Evolutionary conservation across 306 rosid species (phyloP).

Genomic region (Sophora flavescens): DNA sequence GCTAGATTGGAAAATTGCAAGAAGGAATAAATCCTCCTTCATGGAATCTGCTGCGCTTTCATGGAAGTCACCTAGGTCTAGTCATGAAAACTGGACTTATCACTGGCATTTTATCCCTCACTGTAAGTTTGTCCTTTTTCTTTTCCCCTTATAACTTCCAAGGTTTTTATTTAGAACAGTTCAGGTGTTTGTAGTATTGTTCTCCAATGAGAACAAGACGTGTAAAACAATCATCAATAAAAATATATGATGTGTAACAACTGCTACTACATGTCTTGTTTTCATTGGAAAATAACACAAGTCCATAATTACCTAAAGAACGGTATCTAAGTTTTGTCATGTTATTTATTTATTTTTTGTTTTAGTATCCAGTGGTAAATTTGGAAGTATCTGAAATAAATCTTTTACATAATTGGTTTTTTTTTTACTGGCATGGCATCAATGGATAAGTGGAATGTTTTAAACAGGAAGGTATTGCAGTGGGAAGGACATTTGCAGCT

Average conservation of each 20-base stretch:
- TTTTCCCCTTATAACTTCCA: not conserved
- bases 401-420: not conserved
- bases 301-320: no score
- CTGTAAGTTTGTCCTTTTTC: slow-evolving; percentile 57
- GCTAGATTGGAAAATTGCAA: slow-evolving; percentile 84
- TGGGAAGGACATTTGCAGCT: slow-evolving; percentile 95
- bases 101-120: slow-evolving; percentile 95
- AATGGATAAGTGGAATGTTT: not conserved
- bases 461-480: slow-evolving; percentile 96
- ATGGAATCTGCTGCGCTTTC: slow-evolving; percentile 74
- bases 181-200: no score
- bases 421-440: not conserved
- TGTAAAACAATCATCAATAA: no score
- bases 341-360: no score
- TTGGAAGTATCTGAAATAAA: not conserved
- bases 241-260: no score
- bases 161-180: not conserved
- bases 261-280: no score
- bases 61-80: slow-evolving; percentile 64
- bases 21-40: slow-evolving; percentile 94
- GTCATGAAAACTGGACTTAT: slow-evolving; percentile 80
- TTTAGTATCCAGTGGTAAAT: not conserved
- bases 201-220: no score
- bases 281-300: no score
- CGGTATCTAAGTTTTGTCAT: no score